phyloP scores from a whole-genome alignment of 169 alveolate genomes.

The Theileria parva region DNA sequence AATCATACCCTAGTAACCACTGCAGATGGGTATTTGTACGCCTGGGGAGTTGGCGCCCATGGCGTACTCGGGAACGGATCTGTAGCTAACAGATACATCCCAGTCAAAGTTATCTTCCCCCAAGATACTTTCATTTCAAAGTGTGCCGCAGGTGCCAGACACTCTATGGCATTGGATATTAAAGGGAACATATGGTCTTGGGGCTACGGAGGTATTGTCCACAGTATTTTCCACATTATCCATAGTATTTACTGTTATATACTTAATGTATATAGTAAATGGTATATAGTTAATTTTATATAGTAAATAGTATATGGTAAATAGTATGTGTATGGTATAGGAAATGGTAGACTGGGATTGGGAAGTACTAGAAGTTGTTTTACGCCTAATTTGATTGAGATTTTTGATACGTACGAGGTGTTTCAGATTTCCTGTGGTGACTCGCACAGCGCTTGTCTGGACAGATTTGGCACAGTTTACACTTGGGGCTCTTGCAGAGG shows the following conservation, averaged over 20 bases:
- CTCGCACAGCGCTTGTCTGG: slow-evolving; percentile 85
- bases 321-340: slow-evolving; percentile 8
- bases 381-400: slow-evolving; percentile 62
- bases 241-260: too few relatives aligned
- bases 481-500: slow-evolving; percentile 86
- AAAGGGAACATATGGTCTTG: slow-evolving; percentile 69
- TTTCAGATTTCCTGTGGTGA: slow-evolving; percentile 82
- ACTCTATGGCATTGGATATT: slow-evolving; percentile 70
- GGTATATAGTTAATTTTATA: too few relatives aligned
- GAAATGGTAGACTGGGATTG: slow-evolving; percentile 81
- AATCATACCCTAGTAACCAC: slow-evolving; percentile 77
- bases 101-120: slow-evolving; percentile 66
- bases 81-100: slow-evolving; percentile 61
- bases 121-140: slow-evolving; percentile 47
- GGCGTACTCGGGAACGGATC: slow-evolving; percentile 85
- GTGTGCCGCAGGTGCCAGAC: slow-evolving; percentile 73
- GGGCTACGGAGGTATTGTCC: slow-evolving; percentile 76
- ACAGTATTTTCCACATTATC: neutral
- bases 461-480: slow-evolving; percentile 77
- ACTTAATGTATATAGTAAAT: too few relatives aligned
- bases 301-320: too few relatives aligned
- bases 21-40: slow-evolving; percentile 69
- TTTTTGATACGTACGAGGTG: slow-evolving; percentile 38
- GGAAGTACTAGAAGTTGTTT: slow-evolving; percentile 72
- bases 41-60: slow-evolving; percentile 80